Evolutionary conservation across 805 yeast species (phyloP).

Genomic region (Clavispora vitiphila): DNA sequence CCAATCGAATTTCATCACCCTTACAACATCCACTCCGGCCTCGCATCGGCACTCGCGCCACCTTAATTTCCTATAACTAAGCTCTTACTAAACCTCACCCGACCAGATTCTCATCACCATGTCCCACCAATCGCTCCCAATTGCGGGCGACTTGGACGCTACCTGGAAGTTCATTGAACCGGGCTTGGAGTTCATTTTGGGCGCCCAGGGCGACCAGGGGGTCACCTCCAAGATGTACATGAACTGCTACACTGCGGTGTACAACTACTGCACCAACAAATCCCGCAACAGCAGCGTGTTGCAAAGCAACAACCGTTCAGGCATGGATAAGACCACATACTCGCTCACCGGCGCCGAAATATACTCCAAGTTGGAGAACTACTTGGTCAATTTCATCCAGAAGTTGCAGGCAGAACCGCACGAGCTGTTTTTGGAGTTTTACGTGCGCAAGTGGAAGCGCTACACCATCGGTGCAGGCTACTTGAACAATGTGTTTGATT

Average conservation of each 20-base stretch:
- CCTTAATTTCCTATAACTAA: too few species aligned
- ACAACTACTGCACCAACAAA: conserved; percentile 85
- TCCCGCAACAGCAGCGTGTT: conserved; percentile 41
- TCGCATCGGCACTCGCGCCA: background rate
- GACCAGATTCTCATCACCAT: too few species aligned
- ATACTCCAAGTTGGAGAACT: conserved; percentile 64
- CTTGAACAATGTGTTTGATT: conserved; percentile 88
- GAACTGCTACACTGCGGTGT: conserved; percentile 87
- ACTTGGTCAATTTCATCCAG: conserved; percentile 56
- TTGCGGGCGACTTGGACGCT: conserved; percentile 56
- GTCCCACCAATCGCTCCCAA: conserved; percentile 34
- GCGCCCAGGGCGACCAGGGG: conserved; percentile 61
- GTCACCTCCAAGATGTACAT: conserved; percentile 71
- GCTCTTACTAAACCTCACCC: background rate
- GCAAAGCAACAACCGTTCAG: conserved; percentile 6
- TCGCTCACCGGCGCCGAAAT: conserved; percentile 86
- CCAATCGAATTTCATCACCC: too few species aligned
- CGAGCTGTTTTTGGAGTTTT: conserved; percentile 18
- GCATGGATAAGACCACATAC: conserved; percentile 25
- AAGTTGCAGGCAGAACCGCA: conserved; percentile 42
- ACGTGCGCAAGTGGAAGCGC: conserved; percentile 74
- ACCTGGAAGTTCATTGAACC: conserved; percentile 81
- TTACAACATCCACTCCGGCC: background rate
- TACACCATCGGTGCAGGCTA: conserved; percentile 88
- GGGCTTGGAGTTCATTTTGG: conserved; percentile 64